Conservation (phyloP, 2,329 filamentous ascomycete genomes). For the Xylariaceae sp. region DNA sequence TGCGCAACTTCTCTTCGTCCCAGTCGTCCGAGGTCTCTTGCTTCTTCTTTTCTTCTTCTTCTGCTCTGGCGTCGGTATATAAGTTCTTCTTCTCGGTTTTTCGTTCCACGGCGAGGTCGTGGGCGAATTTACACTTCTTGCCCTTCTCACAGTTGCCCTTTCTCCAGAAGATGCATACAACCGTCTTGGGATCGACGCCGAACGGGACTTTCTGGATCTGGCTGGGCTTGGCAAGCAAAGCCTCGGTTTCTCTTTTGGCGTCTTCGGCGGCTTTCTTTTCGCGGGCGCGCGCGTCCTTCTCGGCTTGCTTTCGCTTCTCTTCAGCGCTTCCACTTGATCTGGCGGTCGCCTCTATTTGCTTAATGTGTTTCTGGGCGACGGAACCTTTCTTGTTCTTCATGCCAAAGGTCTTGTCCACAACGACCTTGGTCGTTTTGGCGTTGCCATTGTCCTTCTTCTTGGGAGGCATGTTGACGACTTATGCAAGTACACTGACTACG, state of each 20-base stretch:
- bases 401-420: constrained; percentile 95
- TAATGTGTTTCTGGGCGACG: constrained; percentile 83
- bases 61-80: constrained; percentile 76
- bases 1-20: constrained; percentile 93
- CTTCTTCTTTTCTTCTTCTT: constrained; percentile 74
- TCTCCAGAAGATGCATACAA: constrained; percentile 94
- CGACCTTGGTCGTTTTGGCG: constrained; percentile 57
- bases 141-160: constrained; percentile 97
- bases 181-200: constrained; percentile 95
- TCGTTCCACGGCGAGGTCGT: constrained; percentile 82
- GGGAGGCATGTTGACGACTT: constrained; percentile 59
- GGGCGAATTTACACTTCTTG: constrained; percentile 95
- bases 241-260: constrained; percentile 72
- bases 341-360: constrained; percentile 69
- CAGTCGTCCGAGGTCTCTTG: constrained; percentile 91
- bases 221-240: constrained; percentile 83
- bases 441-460: constrained; percentile 51
- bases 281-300: constrained; percentile 64
- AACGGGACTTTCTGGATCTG: constrained; percentile 98
- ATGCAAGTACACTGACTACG: not conserved
- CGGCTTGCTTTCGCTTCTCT: constrained; percentile 72
- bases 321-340: constrained; percentile 74
- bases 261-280: constrained; percentile 89
- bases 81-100: constrained; percentile 90
- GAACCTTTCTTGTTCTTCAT: constrained; percentile 99